Evolutionary conservation across 768 basidiomycete genomes (phyloP).

Genomic region (Russula emetica): DNA sequence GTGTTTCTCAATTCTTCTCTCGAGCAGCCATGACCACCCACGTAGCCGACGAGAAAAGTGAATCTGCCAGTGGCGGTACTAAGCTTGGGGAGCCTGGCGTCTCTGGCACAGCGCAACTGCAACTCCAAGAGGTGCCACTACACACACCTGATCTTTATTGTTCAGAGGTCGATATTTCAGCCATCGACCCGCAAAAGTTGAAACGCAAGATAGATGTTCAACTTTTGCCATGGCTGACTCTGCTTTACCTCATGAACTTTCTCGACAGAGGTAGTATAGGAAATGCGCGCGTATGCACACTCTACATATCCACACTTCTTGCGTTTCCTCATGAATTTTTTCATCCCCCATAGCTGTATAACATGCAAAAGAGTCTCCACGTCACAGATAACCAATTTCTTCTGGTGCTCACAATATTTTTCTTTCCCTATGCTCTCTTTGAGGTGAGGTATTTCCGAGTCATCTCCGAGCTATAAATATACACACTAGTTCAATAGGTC

Average conservation of each 20-base stretch:
- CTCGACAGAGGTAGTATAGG: slow-evolving; percentile 5
- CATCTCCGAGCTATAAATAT: neutral
- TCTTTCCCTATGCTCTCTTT: neutral
- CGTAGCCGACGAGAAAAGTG: neutral
- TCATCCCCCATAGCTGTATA: neutral
- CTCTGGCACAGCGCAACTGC: too few relatives aligned
- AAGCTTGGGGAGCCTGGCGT: neutral
- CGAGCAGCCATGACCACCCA: neutral
- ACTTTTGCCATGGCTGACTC: slow-evolving; percentile 1
- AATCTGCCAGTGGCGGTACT: neutral
- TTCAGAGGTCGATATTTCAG: neutral
- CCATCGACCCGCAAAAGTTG: neutral
- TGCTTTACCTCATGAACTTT: slow-evolving; percentile 5
- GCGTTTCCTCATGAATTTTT: neutral
- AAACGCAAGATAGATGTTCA: slow-evolving; percentile 3
- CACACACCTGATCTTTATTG: neutral
- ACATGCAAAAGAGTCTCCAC: neutral
- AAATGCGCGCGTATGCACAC: slow-evolving; percentile 3
- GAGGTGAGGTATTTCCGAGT: neutral
- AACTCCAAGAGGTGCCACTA: neutral
- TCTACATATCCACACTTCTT: neutral
- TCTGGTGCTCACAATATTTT: neutral
- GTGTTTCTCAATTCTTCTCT: neutral
- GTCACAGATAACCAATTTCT: slow-evolving; percentile 1
- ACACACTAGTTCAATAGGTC: neutral